phyloP scores from a whole-genome alignment of 805 yeast species.

The Candida multigemmis region DNA sequence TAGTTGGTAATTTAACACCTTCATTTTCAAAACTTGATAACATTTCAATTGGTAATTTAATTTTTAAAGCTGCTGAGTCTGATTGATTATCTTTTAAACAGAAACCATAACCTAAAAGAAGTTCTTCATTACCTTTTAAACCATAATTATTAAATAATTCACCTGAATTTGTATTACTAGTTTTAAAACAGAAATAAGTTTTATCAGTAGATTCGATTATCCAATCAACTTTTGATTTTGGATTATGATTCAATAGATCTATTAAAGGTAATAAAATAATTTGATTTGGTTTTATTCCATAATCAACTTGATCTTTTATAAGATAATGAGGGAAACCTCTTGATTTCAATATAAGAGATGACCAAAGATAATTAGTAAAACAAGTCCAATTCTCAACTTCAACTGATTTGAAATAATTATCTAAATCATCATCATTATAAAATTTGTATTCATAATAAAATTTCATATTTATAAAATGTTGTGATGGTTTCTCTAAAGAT shows the following conservation, averaged over 20 bases:
- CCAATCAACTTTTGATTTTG: conserved; percentile 61
- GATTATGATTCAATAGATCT: conserved; percentile 71
- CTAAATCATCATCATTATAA: conserved; percentile 25
- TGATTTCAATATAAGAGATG: conserved; percentile 58
- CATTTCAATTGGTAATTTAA: conserved; percentile 38
- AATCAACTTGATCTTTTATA: conserved; percentile 26
- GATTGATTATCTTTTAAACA: conserved; percentile 46
- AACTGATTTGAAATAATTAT: conserved; percentile 14
- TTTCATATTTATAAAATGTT: conserved; percentile 31
- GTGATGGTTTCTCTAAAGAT: conserved; percentile 16
- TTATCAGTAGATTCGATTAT: conserved; percentile 8
- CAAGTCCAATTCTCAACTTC: conserved; percentile 44
- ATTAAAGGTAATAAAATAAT: conserved; percentile 73
- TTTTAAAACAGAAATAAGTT: conserved; percentile 31
- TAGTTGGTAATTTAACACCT: conserved; percentile 29
- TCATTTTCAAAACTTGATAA: conserved; percentile 18
- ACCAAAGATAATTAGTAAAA: conserved; percentile 69
- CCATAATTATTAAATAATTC: conserved; percentile 82
- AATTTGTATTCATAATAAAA: conserved; percentile 35
- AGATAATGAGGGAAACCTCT: conserved; percentile 75
- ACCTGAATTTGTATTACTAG: conserved; percentile 23
- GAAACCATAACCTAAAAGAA: conserved; percentile 79
- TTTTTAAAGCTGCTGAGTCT: conserved; percentile 51
- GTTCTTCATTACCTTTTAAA: conserved; percentile 76
- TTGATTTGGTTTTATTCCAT: conserved; percentile 26